Base-by-base conservation (phyloP, 2,329 filamentous ascomycete species). In the Aspergillus ustus region DNA sequence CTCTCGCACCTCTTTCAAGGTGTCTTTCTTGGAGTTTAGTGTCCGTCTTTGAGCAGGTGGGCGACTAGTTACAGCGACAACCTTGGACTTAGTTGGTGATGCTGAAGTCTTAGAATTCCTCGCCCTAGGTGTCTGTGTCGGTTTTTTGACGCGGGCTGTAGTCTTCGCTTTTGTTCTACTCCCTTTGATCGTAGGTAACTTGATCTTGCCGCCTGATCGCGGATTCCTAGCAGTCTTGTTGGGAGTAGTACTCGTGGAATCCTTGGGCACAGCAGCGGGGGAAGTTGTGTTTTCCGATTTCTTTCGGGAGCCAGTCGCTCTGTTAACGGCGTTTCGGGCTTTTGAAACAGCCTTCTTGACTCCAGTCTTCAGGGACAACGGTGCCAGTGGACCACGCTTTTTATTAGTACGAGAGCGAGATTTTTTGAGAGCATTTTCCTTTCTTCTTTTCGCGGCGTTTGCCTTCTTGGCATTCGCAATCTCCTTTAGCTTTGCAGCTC, bases 371-470 rank as follows among this genome's bases (percentile, higher is more conserved):
- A 77, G 67, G 1, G 72, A 70, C 45, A 70, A 72, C 13, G 71
- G 48, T 7, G 59, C 67, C 19, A 71, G 52, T 8, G 71, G 52
- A 63, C 72, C 76, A 48, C 68, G 71, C 52, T 69, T 74, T 59
- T 77, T 77, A 57, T 69, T 75, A n/a, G 67, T 60, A 15, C 55
- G 55, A 9, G 55, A 37, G 19, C 46, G 55, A 44, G 55, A 57
- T 31, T 22, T 57, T n/a, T 57, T 57, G 25, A 57, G 55, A 34
- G 67, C 68, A 43, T 65, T 70, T 8, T 63, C 66, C 25, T 64
- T 52, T 65, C 77, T 78, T 58, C 76, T 74, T 62, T 79, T 79
- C 8, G 71, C 72, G 11, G 66, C 44, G 19, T 57, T 67, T 20
- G 61, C 52, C 25, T 63, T 67, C 37, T 69, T 70, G 29, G 61